Percentiles rank a stretch among this genome's conserved stretches.
Conservation (phyloP, 2,329 filamentous ascomycete species). For the Chalaropsis thielavioides region DNA sequence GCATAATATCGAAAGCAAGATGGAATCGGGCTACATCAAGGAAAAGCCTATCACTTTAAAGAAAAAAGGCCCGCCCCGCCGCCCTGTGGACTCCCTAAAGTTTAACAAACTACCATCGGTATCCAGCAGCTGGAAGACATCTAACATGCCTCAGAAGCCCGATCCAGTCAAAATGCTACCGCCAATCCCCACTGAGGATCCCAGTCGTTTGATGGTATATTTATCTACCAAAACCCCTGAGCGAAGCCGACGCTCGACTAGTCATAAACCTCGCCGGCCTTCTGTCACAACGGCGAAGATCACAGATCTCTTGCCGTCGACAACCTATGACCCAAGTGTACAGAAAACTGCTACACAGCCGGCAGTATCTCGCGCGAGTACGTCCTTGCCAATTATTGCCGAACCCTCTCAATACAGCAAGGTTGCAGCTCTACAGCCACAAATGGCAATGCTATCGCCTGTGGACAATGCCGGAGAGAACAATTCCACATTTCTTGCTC, state of each 20-base stretch:
- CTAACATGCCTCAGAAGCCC: slow-evolving; percentile 13
- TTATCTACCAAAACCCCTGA: background rate
- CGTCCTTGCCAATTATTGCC: background rate
- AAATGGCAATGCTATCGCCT: background rate
- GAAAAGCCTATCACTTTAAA: background rate
- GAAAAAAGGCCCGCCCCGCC: background rate
- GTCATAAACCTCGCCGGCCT: background rate
- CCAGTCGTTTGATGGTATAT: background rate
- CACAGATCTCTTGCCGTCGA: slow-evolving; percentile 7
- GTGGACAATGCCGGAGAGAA: background rate
- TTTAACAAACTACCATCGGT: background rate
- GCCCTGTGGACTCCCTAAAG: background rate
- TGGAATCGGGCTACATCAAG: background rate
- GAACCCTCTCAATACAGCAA: background rate
- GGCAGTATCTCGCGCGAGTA: background rate
- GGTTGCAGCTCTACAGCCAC: background rate
- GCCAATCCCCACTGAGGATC: background rate
- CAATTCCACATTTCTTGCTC: slow-evolving; percentile 3
- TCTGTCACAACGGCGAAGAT: background rate
- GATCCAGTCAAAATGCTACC: slow-evolving; percentile 8
- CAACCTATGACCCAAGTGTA: slow-evolving; percentile 4
- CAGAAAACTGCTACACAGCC: background rate
- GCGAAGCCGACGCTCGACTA: background rate
- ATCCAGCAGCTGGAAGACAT: background rate
- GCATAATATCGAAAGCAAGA: background rate